Conservation (phyloP, 345 rosid species). For the Eucalyptus marginata region DNA sequence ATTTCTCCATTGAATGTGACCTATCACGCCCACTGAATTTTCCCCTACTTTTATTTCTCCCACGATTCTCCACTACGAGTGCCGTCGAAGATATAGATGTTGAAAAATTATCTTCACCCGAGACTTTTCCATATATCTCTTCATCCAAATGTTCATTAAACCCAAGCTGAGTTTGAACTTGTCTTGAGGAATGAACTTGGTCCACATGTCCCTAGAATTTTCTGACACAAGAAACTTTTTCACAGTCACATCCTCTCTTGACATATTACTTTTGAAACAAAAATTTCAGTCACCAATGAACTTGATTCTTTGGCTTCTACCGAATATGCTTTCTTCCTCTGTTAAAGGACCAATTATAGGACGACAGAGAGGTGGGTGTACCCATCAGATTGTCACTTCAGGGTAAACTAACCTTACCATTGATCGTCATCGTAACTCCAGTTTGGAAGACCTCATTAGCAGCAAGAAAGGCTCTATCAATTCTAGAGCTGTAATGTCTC, state of each 20-base stretch:
- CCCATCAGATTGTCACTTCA: background rate
- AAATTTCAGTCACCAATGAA: background rate
- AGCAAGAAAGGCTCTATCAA: background rate
- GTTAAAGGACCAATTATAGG: background rate
- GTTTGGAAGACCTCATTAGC: background rate
- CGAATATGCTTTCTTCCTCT: background rate
- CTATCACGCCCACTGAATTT: fast-evolving
- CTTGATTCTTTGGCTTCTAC: background rate
- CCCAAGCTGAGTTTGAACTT: background rate
- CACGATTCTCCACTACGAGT: fast-evolving
- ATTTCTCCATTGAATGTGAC: background rate
- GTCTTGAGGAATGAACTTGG: background rate
- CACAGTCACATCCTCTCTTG: background rate
- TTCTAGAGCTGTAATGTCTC: background rate
- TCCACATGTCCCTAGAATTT: background rate
- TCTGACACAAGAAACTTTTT: too few relatives aligned
- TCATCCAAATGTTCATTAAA: background rate
- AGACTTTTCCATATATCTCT: too few relatives aligned
- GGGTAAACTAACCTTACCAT: background rate
- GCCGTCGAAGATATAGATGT: too few relatives aligned
- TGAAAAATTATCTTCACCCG: fast-evolving
- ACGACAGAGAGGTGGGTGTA: background rate
- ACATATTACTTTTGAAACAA: too few relatives aligned
- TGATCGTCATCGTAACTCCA: background rate
- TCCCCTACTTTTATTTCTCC: fast-evolving